phyloP scores from a whole-genome alignment of 2,329 filamentous ascomycete species.

The Botrytis galanthina region DNA sequence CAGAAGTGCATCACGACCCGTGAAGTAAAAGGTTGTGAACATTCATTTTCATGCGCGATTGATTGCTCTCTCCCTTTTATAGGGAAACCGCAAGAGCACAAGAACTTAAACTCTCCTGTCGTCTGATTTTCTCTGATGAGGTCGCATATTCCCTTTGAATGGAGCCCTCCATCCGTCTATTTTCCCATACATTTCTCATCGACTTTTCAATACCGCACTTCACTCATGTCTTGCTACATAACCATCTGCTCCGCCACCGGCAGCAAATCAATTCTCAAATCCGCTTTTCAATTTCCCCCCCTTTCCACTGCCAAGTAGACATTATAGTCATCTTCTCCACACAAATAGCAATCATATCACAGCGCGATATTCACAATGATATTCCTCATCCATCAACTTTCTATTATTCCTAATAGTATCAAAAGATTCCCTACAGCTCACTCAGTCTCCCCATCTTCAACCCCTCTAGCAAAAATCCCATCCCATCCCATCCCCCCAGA shows the following conservation, averaged over 20 bases:
- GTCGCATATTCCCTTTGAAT: neutral
- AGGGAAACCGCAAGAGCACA: neutral
- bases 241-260: accelerated
- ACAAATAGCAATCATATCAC: too few relatives aligned
- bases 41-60: too few relatives aligned
- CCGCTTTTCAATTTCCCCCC: neutral
- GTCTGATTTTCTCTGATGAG: neutral
- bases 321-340: neutral
- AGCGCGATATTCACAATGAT: accelerated
- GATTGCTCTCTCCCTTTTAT: too few relatives aligned
- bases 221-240: neutral
- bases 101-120: neutral
- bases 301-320: neutral
- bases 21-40: too few relatives aligned
- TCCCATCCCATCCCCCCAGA: too few relatives aligned
- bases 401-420: neutral
- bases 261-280: neutral
- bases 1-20: too few relatives aligned
- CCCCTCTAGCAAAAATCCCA: too few relatives aligned
- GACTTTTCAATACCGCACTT: neutral
- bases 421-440: neutral
- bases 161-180: neutral
- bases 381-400: neutral
- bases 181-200: neutral
- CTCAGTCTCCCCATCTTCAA: neutral